These are phyloP conservation scores for Corylus americana DNA, from an alignment of 306 rosid genomes.

Conservation along the genomic window DNA sequence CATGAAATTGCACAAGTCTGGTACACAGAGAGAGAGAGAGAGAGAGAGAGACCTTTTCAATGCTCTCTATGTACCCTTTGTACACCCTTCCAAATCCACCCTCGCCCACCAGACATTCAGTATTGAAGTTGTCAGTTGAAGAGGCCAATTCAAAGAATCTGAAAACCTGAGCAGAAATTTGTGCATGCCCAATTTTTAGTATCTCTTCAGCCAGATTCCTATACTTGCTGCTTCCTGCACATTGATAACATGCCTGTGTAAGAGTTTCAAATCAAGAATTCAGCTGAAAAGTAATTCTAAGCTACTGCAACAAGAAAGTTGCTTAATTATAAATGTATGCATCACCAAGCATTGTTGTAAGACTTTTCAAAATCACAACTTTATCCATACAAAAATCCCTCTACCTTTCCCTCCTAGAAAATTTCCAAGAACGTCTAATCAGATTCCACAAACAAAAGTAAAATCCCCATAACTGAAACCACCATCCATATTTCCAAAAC, in stretches of 20 bases:
- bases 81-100: slow-evolving; percentile 74
- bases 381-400: too few species aligned
- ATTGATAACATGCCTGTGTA: slow-evolving; percentile 2
- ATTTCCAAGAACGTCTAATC: too few species aligned
- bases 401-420: too few species aligned
- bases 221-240: slow-evolving; percentile 62
- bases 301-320: neutral
- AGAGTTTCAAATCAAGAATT: slow-evolving; percentile 4
- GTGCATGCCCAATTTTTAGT: slow-evolving; percentile 45
- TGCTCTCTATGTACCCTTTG: slow-evolving; percentile 50
- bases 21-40: neutral
- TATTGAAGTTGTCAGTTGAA: slow-evolving; percentile 51
- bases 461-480: too few species aligned
- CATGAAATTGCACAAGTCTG: slow-evolving; percentile 10
- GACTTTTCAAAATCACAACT: too few species aligned
- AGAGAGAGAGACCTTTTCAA: slow-evolving; percentile 35
- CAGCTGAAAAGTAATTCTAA: neutral
- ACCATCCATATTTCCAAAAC: too few species aligned
- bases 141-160: slow-evolving; percentile 35
- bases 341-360: too few species aligned
- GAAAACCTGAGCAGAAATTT: slow-evolving; percentile 37
- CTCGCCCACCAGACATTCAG: slow-evolving; percentile 44
- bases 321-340: neutral
- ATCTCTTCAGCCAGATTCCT: slow-evolving; percentile 45
- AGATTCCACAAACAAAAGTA: too few species aligned